A percentile compares a stretch with the other conserved stretches of the same genome.
phyloP scores from a whole-genome alignment of 2,329 filamentous ascomycete species.

The Zopfia rhizophila region DNA sequence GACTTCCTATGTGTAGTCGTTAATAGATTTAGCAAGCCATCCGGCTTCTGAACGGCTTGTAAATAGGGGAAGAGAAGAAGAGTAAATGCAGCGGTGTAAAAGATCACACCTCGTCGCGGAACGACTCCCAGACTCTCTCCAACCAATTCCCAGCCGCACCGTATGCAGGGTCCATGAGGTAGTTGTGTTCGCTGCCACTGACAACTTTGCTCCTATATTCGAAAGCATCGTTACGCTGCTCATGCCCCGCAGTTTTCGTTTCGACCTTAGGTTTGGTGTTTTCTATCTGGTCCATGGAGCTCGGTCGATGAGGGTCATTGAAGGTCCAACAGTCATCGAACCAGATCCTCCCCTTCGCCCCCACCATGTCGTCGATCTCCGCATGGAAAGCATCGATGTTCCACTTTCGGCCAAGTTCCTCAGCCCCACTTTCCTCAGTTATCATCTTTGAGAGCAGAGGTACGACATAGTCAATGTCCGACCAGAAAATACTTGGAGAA shows the following conservation, averaged over 20 bases:
- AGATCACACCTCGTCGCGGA: conserved; percentile 15
- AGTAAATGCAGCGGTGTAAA: no score
- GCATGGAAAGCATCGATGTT: conserved; percentile 41
- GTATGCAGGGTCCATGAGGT: conserved; percentile 39
- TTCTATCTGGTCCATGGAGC: conserved; percentile 2
- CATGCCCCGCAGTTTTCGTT: background rate
- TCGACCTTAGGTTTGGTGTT: background rate
- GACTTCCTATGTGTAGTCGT: no score
- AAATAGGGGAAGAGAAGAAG: no score
- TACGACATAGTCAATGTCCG: conserved; percentile 37
- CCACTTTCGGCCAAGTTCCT: conserved; percentile 25
- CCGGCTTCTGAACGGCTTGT: no score
- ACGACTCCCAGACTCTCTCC: conserved; percentile 34
- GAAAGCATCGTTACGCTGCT: conserved; percentile 19
- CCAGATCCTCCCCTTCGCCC: conserved; percentile 39
- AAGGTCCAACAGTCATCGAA: conserved; percentile 39
- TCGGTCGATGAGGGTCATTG: no score
- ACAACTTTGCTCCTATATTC: conserved; percentile 31
- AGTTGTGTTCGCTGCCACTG: conserved; percentile 35
- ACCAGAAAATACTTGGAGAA: conserved; percentile 30
- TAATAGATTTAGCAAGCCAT: no score
- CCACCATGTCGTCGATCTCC: conserved; percentile 38
- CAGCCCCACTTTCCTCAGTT: conserved; percentile 17
- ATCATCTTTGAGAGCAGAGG: conserved; percentile 35
- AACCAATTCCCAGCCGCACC: conserved; percentile 38